phyloP scores from a whole-genome alignment of 2,329 filamentous ascomycete genomes.

The Polytolypa hystricis region DNA sequence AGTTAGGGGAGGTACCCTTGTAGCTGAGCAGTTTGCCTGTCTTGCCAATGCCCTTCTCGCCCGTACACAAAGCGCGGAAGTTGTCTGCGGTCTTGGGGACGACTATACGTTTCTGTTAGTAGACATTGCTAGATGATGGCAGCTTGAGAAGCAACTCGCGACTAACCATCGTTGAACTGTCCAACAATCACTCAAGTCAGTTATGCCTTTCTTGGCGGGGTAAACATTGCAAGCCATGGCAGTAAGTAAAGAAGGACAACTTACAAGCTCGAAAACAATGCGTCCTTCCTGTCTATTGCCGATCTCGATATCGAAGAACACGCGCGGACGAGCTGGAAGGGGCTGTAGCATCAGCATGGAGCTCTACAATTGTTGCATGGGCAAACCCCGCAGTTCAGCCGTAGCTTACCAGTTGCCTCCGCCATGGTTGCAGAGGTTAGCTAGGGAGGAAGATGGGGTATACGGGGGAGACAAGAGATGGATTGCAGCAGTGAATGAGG shows the following conservation, averaged over 20 bases:
- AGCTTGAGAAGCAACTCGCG: too few species aligned
- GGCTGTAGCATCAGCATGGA: constrained; percentile 1
- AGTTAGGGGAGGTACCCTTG: constrained; percentile 47
- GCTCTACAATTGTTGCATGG: background rate
- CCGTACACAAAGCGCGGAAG: constrained; percentile 75
- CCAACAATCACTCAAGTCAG: constrained; percentile 9
- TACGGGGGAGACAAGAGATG: constrained; percentile 1
- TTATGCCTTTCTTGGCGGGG: background rate
- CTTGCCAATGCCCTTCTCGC: constrained; percentile 69
- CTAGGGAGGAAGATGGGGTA: background rate
- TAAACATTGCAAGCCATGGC: too few species aligned
- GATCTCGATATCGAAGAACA: constrained; percentile 89
- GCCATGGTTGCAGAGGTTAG: constrained; percentile 20
- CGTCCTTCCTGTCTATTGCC: constrained; percentile 63
- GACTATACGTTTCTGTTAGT: too few species aligned
- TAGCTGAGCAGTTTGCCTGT: constrained; percentile 78
- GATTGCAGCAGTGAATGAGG: constrained; percentile 1
- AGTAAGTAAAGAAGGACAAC: constrained; percentile 17
- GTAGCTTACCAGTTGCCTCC: constrained; percentile 24
- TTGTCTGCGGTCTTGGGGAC: constrained; percentile 83
- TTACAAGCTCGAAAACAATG: constrained; percentile 72
- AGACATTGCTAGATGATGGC: too few species aligned
- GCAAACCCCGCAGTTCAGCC: background rate
- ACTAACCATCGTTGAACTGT: constrained; percentile 41
- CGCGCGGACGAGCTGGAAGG: constrained; percentile 53